Evolutionary conservation across 2,329 filamentous ascomycete species (phyloP).

Genomic region (Pseudofabraea citricarpa): DNA sequence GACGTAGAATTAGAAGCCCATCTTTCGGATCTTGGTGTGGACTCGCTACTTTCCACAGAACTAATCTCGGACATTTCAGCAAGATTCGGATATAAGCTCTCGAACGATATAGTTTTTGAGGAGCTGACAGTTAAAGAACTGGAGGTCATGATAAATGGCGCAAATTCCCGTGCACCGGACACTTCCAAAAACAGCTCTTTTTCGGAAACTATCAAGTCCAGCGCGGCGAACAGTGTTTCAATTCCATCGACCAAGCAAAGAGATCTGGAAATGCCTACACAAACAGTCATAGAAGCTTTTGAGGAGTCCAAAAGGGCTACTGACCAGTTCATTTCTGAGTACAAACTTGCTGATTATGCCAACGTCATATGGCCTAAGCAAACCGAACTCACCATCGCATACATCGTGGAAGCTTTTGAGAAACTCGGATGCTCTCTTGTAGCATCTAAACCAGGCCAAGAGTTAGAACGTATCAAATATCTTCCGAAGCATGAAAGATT

Average conservation of each 20-base stretch:
- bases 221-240: too few species aligned
- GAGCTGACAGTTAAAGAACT: not conserved
- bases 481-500: slow-evolving; percentile 24
- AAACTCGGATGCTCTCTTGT: slow-evolving; percentile 22
- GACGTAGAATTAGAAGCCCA: not conserved
- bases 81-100: not conserved
- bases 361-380: slow-evolving; percentile 20
- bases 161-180: too few species aligned
- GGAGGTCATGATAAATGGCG: not conserved
- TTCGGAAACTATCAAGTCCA: too few species aligned
- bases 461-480: slow-evolving; percentile 11
- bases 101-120: not conserved
- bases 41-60: not conserved
- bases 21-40: not conserved
- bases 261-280: too few species aligned
- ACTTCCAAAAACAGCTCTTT: too few species aligned
- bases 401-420: slow-evolving; percentile 26
- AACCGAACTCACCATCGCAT: slow-evolving; percentile 22
- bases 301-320: not conserved
- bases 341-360: not conserved
- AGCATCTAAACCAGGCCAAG: slow-evolving; percentile 11
- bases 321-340: slow-evolving; percentile 2
- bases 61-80: not conserved
- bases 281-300: not conserved
- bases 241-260: too few species aligned